A percentile compares a stretch with the other conserved stretches of the same genome.
These are phyloP conservation scores for Cordia subcordata DNA, from an alignment of 257 asterid species.

Conservation along the genomic window DNA sequence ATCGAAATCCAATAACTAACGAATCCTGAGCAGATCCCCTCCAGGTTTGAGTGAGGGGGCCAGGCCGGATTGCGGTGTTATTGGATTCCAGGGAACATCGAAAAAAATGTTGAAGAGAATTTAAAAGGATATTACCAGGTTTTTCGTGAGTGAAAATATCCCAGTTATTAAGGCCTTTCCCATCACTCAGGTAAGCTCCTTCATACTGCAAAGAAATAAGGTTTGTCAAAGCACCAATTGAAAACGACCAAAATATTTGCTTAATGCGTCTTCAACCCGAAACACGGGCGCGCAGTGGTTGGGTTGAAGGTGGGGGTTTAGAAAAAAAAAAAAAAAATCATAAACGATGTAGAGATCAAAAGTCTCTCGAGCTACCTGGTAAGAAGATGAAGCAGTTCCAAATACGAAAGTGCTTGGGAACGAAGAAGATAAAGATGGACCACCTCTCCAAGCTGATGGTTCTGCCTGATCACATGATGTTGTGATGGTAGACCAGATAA, in stretches of 20 bases:
- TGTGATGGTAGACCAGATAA: conserved; percentile 11
- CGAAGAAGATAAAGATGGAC: conserved; percentile 13
- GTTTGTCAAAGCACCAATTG: neutral
- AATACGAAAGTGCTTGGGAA: conserved; percentile 39
- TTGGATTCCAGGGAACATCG: too few relatives aligned
- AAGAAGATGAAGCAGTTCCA: conserved; percentile 65
- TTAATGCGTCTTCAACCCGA: neutral
- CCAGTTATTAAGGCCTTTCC: conserved; percentile 43
- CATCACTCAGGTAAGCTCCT: conserved; percentile 37
- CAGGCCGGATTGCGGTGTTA: too few relatives aligned
- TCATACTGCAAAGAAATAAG: conserved; percentile 29
- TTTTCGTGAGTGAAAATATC: conserved; percentile 30
- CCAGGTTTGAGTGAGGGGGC: too few relatives aligned
- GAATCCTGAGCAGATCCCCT: too few relatives aligned
- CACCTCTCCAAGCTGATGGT: conserved; percentile 13
- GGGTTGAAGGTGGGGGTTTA: too few relatives aligned
- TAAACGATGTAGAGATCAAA: too few relatives aligned
- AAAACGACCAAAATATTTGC: neutral
- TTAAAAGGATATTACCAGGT: conserved; percentile 17
- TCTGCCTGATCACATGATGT: conserved; percentile 7
- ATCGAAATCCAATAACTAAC: too few relatives aligned
- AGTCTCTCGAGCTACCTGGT: conserved; percentile 63
- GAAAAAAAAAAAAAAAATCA: too few relatives aligned
- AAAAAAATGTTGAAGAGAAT: too few relatives aligned
- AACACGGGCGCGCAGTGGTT: too few relatives aligned